Evolutionary conservation across 169 alveolate genomes (phyloP), one percentile per base, ranked within the genome.

Genomic region (Plasmodium sp.): DNA sequence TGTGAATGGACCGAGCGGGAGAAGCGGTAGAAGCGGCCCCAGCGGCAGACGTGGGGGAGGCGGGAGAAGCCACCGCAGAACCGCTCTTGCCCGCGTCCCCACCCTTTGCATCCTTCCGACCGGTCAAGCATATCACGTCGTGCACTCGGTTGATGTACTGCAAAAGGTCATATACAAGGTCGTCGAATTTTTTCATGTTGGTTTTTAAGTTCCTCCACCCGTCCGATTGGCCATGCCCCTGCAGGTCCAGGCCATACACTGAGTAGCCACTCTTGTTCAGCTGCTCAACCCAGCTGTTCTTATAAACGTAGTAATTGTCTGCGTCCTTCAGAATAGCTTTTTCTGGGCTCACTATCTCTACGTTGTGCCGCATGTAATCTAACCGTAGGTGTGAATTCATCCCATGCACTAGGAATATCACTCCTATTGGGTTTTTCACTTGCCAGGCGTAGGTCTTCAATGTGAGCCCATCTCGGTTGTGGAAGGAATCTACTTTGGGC

Each of bases 221-320:
- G 27, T 95, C 97, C n/a, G 97, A 96, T 79, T 91, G 71, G 0
- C 97, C 97, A 75, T 95, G 96, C 1, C 96, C 93, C 84, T 96
- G 97, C 41, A 75, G 95, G 80, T 96, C 97, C 48, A 96, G 75
- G 0, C 96, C 97, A 80, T 96, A 96, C 27, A 93, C 95, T 22
- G 93, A 83, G 75, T 75, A 95, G 2, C 96, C 96, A 33, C 90
- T 79, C 39, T 95, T 81, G 58, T 96, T 96, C 6, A 96, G 74
- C 27, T 92, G 81, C 27, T 96, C 94, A 22, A 96, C 67, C 94
- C 96, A 96, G 72, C 97, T 93, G 58, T 95, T 92, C 72, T 96
- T 93, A 71, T 96, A 95, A 27, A 92, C 34, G 36, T 93, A 96
- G 56, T 92, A 86, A 75, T 86, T 86, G 34, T 86, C 56, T 56